These are phyloP conservation scores for Cladophialophora immunda DNA, from an alignment of 2,329 filamentous ascomycete genomes.

Conservation along the genomic window DNA sequence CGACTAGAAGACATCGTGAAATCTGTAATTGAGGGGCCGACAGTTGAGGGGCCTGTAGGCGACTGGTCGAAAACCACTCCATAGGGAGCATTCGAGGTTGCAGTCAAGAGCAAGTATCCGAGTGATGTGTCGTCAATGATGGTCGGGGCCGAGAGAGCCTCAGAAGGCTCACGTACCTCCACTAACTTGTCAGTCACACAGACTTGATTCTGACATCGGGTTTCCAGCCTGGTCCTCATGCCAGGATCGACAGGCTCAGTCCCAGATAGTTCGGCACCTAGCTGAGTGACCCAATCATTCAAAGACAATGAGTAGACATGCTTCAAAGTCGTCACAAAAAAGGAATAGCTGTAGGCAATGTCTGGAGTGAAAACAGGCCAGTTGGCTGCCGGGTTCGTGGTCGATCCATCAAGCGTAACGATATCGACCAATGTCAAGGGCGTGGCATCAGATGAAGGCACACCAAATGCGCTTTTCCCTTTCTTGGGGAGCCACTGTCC, in stretches of 20 bases:
- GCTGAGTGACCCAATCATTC: slow-evolving; percentile 63
- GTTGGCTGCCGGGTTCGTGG: slow-evolving; percentile 34
- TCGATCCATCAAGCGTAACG: slow-evolving; percentile 48
- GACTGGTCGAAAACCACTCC: slow-evolving; percentile 63
- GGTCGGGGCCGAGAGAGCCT: slow-evolving; percentile 58
- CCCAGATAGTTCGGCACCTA: slow-evolving; percentile 63
- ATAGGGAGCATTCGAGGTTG: slow-evolving; percentile 56
- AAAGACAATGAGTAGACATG: slow-evolving; percentile 66
- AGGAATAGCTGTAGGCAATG: slow-evolving; percentile 63
- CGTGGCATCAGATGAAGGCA: slow-evolving; percentile 51
- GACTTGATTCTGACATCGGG: slow-evolving; percentile 62
- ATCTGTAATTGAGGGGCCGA: slow-evolving; percentile 28
- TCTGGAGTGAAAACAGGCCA: slow-evolving; percentile 67
- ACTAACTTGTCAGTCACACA: slow-evolving; percentile 61
- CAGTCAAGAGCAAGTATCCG: slow-evolving; percentile 66
- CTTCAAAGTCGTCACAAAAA: slow-evolving; percentile 65
- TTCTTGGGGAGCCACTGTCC: slow-evolving; percentile 68
- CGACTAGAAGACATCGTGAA: slow-evolving; percentile 26
- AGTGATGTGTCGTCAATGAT: slow-evolving; percentile 65
- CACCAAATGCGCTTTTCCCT: slow-evolving; percentile 51
- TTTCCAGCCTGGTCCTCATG: slow-evolving; percentile 63
- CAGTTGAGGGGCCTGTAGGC: slow-evolving; percentile 37
- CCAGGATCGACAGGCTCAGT: slow-evolving; percentile 55
- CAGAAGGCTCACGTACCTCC: slow-evolving; percentile 41
- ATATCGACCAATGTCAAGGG: slow-evolving; percentile 57